phyloP scores from a whole-genome alignment of 2,329 filamentous ascomycete species.

The Aspergillus unguis region DNA sequence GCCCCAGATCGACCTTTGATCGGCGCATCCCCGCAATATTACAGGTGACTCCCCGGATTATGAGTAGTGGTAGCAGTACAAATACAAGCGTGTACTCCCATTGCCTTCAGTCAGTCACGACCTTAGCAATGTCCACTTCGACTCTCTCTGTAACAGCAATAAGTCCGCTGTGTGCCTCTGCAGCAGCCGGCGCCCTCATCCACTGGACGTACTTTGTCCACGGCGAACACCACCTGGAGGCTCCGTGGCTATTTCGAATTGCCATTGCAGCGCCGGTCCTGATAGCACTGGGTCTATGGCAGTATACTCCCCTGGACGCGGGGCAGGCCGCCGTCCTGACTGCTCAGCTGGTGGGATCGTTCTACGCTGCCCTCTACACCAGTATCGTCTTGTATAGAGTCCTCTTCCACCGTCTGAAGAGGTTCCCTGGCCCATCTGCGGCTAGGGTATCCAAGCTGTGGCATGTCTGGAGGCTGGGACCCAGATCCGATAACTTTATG shows the following conservation, averaged over 20 bases:
- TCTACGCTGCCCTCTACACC: neutral
- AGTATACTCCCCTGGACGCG: neutral
- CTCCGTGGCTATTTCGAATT: neutral
- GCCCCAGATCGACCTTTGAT: no score
- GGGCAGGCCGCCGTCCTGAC: neutral
- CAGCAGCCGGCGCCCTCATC: neutral
- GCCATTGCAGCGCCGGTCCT: no score
- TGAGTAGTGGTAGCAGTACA: no score
- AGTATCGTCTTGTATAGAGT: conserved; percentile 1
- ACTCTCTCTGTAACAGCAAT: neutral
- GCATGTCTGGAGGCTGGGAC: neutral
- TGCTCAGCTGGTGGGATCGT: neutral
- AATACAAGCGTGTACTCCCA: no score
- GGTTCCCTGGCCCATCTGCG: neutral
- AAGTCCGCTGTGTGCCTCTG: neutral
- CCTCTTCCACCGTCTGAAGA: neutral
- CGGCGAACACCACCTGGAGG: neutral
- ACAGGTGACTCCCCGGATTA: no score
- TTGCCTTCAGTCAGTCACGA: no score
- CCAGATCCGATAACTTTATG: neutral
- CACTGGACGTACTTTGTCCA: neutral
- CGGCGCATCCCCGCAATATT: no score
- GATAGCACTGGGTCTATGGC: neutral
- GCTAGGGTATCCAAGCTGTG: neutral
- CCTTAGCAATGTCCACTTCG: no score